These are phyloP conservation scores for Termitomyces heimii DNA, from an alignment of 768 basidiomycete genomes.

Conservation along the genomic window DNA sequence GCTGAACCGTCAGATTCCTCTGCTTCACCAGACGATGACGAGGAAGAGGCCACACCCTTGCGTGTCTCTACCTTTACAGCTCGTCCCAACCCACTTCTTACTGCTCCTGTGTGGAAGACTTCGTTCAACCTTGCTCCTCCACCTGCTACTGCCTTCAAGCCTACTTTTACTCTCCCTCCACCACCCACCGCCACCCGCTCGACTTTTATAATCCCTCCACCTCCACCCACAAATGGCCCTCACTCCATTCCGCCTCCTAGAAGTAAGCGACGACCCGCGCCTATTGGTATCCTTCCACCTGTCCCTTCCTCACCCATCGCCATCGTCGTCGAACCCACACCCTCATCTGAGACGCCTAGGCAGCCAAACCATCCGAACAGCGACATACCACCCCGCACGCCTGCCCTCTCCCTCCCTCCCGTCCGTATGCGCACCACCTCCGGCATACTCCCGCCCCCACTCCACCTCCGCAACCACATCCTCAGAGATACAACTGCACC, in stretches of 20 bases:
- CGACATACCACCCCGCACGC: constrained; percentile 12
- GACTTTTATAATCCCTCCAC: constrained; percentile 46
- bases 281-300: constrained; percentile 57
- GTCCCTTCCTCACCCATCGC: constrained; percentile 71
- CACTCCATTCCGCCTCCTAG: constrained; percentile 32
- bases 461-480: constrained; percentile 40
- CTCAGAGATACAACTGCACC: constrained; percentile 22
- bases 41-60: constrained; percentile 24
- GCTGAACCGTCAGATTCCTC: constrained; percentile 32
- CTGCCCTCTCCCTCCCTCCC: constrained; percentile 24
- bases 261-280: constrained; percentile 54
- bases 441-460: constrained; percentile 52
- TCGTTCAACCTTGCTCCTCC: constrained; percentile 49
- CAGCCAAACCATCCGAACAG: constrained; percentile 7
- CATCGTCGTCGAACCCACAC: constrained; percentile 32
- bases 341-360: constrained; percentile 8
- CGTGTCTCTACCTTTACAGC: constrained; percentile 17
- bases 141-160: constrained; percentile 45
- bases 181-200: constrained; percentile 41
- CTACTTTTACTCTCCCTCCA: constrained; percentile 42
- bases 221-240: constrained; percentile 39
- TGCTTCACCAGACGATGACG: constrained; percentile 40
- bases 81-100: constrained; percentile 37
- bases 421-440: constrained; percentile 49
- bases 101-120: constrained; percentile 54